Evolutionary conservation across 2,329 filamentous ascomycete genomes (phyloP).

Genomic region (Fusarium beomiforme): DNA sequence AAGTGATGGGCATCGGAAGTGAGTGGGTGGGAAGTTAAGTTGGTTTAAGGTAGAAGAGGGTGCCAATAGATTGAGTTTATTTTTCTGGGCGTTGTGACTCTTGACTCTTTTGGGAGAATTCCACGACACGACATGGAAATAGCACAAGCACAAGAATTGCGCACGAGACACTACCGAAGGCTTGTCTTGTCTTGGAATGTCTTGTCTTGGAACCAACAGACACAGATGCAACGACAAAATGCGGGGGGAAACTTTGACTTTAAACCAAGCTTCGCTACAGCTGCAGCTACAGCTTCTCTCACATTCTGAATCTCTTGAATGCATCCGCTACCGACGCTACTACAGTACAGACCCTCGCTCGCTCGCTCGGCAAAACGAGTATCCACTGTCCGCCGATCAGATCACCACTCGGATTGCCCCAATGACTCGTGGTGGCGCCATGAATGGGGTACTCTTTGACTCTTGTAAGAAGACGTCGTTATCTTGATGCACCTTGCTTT

Average conservation of each 20-base stretch:
- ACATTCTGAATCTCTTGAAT: neutral
- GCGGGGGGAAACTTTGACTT: constrained; percentile 39
- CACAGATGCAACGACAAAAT: constrained; percentile 15
- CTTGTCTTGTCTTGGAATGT: neutral
- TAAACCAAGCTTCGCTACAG: constrained; percentile 11
- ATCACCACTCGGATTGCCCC: constrained; percentile 32
- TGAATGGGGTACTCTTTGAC: constrained; percentile 8
- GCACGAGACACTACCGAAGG: neutral
- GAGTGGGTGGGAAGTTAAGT: constrained; percentile 4
- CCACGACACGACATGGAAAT: constrained; percentile 9
- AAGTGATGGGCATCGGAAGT: constrained; percentile 5
- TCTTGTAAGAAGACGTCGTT: neutral
- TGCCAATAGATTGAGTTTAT: constrained; percentile 21
- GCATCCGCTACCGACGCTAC: neutral
- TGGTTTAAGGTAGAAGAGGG: constrained; percentile 7
- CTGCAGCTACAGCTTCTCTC: neutral
- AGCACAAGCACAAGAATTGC: neutral
- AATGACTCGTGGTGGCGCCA: constrained; percentile 43
- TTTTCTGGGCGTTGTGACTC: constrained; percentile 12
- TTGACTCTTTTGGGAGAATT: constrained; percentile 14
- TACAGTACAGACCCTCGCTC: too few species aligned
- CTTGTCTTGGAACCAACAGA: constrained; percentile 21
- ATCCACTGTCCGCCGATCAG: constrained; percentile 44
- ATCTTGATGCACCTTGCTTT: neutral
- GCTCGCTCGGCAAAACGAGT: constrained; percentile 20